Evolutionary conservation across 768 basidiomycete genomes (phyloP).

Genomic region (Suillus placidus): DNA sequence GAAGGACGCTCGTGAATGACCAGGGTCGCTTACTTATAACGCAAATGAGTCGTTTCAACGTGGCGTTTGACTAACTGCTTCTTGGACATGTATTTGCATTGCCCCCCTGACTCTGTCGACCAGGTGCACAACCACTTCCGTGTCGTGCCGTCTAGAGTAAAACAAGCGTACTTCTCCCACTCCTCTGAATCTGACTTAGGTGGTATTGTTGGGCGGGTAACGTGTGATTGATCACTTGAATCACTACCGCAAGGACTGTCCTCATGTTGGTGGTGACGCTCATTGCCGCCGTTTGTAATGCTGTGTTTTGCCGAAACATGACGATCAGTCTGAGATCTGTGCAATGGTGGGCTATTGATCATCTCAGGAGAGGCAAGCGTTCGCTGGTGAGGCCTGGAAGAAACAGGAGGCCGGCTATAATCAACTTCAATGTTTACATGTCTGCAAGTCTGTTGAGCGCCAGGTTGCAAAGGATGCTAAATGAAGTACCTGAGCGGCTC

Average conservation of each 20-base stretch:
- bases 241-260: conserved; percentile 34
- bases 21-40: conserved; percentile 51
- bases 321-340: conserved; percentile 15
- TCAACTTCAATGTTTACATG: conserved; percentile 26
- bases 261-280: conserved; percentile 22
- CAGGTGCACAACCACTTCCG: conserved; percentile 46
- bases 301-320: conserved; percentile 1
- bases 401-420: conserved; percentile 13
- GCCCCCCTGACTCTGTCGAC: conserved; percentile 37
- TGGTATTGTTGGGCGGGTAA: conserved; percentile 22
- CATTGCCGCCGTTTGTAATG: not conserved
- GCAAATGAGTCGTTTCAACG: conserved; percentile 62
- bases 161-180: conserved; percentile 39
- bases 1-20: not conserved
- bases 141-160: conserved; percentile 37
- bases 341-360: conserved; percentile 10
- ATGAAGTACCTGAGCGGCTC: conserved; percentile 33
- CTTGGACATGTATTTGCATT: conserved; percentile 50
- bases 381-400: conserved; percentile 19
- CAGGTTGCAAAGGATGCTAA: conserved; percentile 9
- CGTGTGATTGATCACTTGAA: conserved; percentile 29
- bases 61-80: conserved; percentile 74
- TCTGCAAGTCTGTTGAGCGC: conserved; percentile 20
- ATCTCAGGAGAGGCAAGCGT: conserved; percentile 11
- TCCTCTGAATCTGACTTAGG: conserved; percentile 31